These are phyloP conservation scores for Ceratocystis harringtonii DNA, from an alignment of 2,329 filamentous ascomycete genomes.

Conservation along the genomic window DNA sequence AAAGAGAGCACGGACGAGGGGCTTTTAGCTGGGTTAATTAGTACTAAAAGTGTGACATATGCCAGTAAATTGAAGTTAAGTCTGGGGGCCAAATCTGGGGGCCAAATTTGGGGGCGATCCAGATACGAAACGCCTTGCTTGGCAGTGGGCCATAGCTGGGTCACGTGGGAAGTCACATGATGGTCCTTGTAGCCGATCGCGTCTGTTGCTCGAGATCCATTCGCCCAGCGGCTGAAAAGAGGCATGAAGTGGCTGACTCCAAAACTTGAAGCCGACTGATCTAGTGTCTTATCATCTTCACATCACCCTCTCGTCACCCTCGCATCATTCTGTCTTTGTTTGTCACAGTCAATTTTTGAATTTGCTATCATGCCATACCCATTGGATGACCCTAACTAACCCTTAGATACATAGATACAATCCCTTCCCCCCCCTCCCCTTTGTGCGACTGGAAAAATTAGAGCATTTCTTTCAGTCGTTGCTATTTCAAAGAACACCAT, in stretches of 20 bases:
- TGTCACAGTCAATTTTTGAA: too few species aligned
- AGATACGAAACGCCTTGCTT: neutral
- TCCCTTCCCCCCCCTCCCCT: neutral
- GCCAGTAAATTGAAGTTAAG: neutral
- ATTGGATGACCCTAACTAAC: neutral
- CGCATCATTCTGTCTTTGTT: too few species aligned
- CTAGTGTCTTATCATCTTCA: too few species aligned
- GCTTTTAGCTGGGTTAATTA: too few species aligned
- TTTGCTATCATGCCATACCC: too few species aligned
- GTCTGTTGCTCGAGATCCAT: neutral
- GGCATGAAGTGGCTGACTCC: neutral
- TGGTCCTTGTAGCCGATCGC: neutral
- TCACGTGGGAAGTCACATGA: neutral
- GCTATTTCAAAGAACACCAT: too few species aligned
- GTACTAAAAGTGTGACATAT: neutral
- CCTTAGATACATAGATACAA: neutral
- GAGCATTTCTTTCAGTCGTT: too few species aligned
- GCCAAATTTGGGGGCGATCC: neutral
- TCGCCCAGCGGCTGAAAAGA: too few species aligned
- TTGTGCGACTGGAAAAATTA: neutral
- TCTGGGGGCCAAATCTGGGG: neutral
- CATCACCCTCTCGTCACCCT: too few species aligned
- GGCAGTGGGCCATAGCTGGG: neutral
- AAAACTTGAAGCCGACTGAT: neutral
- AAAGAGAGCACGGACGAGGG: too few species aligned